These are phyloP conservation scores for Daphne laureola DNA, from an alignment of 441 rosid species.

Conservation along the genomic window DNA sequence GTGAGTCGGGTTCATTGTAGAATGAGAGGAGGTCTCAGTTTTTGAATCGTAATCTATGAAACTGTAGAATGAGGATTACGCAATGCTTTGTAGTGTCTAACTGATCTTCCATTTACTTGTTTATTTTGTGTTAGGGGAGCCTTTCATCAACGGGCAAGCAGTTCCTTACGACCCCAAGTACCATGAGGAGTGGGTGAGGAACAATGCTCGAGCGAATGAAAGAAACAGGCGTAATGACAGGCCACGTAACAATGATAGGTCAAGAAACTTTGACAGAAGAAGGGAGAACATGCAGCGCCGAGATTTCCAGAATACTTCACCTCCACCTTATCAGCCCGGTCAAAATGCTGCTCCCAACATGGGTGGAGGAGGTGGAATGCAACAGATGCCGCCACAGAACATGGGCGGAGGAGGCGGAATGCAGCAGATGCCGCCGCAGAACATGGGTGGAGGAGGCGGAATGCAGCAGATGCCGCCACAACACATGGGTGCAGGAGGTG, in stretches of 20 bases:
- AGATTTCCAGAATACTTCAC: slow-evolving; percentile 20
- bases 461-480: slow-evolving; percentile 7
- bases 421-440: slow-evolving; percentile 8
- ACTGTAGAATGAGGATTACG: no score
- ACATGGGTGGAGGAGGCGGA: slow-evolving; percentile 5
- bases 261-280: slow-evolving; percentile 80
- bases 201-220: slow-evolving; percentile 74
- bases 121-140: slow-evolving; percentile 49
- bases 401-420: slow-evolving; percentile 9
- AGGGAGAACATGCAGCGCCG: slow-evolving; percentile 62
- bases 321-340: slow-evolving; percentile 27
- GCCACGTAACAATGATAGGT: slow-evolving; percentile 65
- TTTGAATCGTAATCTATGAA: no score
- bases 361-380: slow-evolving; percentile 13
- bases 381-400: slow-evolving; percentile 1
- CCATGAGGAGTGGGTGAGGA: slow-evolving; percentile 94
- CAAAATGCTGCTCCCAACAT: slow-evolving; percentile 16
- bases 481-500: slow-evolving; percentile 8
- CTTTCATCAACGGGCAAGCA: slow-evolving; percentile 88
- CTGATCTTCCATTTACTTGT: no score
- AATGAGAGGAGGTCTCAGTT: no score
- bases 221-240: slow-evolving; percentile 79
- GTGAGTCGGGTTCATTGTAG: no score
- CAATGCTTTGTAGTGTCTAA: no score
- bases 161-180: slow-evolving; percentile 93